Evolutionary conservation across 2,329 filamentous ascomycete species (phyloP).

Genomic region (Chaetothyriales sp.): DNA sequence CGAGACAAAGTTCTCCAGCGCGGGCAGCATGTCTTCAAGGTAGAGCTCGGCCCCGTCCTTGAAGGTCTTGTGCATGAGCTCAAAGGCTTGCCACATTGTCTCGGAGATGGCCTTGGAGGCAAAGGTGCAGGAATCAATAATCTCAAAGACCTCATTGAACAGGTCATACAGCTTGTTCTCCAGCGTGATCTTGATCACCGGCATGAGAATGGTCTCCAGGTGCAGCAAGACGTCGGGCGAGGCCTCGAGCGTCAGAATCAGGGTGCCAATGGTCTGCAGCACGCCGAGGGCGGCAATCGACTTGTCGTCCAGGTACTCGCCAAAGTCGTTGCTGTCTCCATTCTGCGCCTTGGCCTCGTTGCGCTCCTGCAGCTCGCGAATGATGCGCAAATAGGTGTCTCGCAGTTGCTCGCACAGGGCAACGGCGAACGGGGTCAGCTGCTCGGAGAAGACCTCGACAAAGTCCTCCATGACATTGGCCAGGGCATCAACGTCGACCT

Average conservation of each 20-base stretch:
- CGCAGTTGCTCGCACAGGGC: slow-evolving; percentile 88
- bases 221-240: slow-evolving; percentile 89
- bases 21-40: slow-evolving; percentile 95
- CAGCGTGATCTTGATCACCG: slow-evolving; percentile 85
- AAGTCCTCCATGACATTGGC: slow-evolving; percentile 99
- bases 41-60: slow-evolving; percentile 95
- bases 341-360: slow-evolving; percentile 49
- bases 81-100: slow-evolving; percentile 98
- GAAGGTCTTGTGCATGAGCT: slow-evolving; percentile 91
- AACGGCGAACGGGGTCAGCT: slow-evolving; percentile 91
- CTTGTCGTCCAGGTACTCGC: slow-evolving; percentile 93
- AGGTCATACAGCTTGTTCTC: slow-evolving; percentile 97
- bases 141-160: slow-evolving; percentile 97
- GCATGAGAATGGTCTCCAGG: slow-evolving; percentile 91
- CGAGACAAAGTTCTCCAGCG: slow-evolving; percentile 92
- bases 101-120: slow-evolving; percentile 88
- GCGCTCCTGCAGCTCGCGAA: slow-evolving; percentile 79
- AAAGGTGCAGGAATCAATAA: slow-evolving; percentile 98
- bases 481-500: slow-evolving; percentile 91
- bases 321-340: slow-evolving; percentile 64
- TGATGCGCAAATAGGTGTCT: slow-evolving; percentile 88
- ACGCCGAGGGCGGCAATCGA: slow-evolving; percentile 94
- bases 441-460: slow-evolving; percentile 93
- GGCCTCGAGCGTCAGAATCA: slow-evolving; percentile 92
- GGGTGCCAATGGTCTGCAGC: slow-evolving; percentile 88